Evolutionary conservation across 1,284 basidiomycete genomes (phyloP).

Genomic region (Butyriboletus appendiculatus): DNA sequence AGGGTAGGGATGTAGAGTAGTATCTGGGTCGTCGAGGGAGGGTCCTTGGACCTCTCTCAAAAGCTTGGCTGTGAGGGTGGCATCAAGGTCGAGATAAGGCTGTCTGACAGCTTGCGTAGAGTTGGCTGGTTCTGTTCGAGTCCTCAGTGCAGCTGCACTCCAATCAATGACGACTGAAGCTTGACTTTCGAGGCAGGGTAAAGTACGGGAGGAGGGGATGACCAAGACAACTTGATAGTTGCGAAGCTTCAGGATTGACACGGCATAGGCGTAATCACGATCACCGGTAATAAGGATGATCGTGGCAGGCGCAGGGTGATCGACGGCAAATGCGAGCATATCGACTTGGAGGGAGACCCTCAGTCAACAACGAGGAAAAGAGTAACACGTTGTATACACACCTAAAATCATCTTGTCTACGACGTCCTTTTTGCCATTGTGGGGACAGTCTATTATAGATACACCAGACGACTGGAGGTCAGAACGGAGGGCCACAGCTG

Average conservation of each 20-base stretch:
- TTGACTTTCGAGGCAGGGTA: conserved; percentile 53
- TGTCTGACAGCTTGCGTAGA: conserved; percentile 24
- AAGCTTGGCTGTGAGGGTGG: conserved; percentile 21
- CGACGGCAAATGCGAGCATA: conserved; percentile 49
- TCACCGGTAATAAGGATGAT: conserved; percentile 48
- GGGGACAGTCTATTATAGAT: conserved; percentile 57
- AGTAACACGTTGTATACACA: conserved; percentile 15
- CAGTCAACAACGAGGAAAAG: conserved; percentile 11
- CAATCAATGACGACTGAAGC: conserved; percentile 58
- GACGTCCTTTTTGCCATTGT: conserved; percentile 53
- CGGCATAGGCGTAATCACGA: conserved; percentile 48
- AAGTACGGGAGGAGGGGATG: conserved; percentile 38
- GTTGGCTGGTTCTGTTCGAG: conserved; percentile 20
- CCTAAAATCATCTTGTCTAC: conserved; percentile 43
- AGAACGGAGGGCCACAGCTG: conserved; percentile 42
- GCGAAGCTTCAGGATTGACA: conserved; percentile 43
- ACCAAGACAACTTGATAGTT: conserved; percentile 46
- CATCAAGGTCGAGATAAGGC: conserved; percentile 29
- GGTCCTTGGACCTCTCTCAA: conserved; percentile 23
- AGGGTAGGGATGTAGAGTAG: background rate
- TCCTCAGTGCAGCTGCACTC: conserved; percentile 44
- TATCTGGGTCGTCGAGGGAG: conserved; percentile 16
- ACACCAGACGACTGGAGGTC: conserved; percentile 63
- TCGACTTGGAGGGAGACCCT: conserved; percentile 38
- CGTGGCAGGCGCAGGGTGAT: conserved; percentile 46